Conservation (phyloP, 495 filamentous ascomycete genomes). For the Jackrogersella minutella region DNA sequence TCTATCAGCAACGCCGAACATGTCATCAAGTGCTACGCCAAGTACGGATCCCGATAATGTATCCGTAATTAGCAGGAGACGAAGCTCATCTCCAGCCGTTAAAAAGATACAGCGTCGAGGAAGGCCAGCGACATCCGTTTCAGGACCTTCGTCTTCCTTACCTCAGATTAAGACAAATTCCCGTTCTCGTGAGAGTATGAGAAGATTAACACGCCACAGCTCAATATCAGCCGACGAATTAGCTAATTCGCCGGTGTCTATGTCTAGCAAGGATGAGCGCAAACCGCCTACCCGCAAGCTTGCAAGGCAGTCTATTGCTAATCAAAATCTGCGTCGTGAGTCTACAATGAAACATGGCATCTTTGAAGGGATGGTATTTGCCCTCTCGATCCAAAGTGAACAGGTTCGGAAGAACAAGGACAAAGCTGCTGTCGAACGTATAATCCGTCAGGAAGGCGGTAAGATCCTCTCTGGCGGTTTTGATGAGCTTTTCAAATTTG, state of each 20-base stretch:
- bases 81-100: conserved; percentile 46
- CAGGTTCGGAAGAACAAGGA: conserved; percentile 62
- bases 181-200: conserved; percentile 31
- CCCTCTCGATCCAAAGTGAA: conserved; percentile 68
- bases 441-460: conserved; percentile 70
- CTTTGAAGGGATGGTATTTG: conserved; percentile 83
- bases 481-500: conserved; percentile 78
- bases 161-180: conserved; percentile 39
- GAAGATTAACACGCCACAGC: conserved; percentile 31
- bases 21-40: conserved; percentile 44
- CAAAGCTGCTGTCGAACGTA: conserved; percentile 54
- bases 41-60: conserved; percentile 30
- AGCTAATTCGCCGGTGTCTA: conserved; percentile 37
- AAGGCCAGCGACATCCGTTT: conserved; percentile 20
- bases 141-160: conserved; percentile 26
- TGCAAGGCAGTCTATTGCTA: conserved; percentile 26
- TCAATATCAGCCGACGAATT: conserved; percentile 55
- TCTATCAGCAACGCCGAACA: conserved; percentile 46
- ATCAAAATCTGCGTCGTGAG: conserved; percentile 27
- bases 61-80: conserved; percentile 6
- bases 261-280: conserved; percentile 12
- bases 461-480: conserved; percentile 78
- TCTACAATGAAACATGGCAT: conserved; percentile 47
- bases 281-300: conserved; percentile 22
- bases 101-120: conserved; percentile 40